These are phyloP conservation scores for Arachis monticola DNA, from an alignment of 331 rosid genomes.

Conservation along the genomic window DNA sequence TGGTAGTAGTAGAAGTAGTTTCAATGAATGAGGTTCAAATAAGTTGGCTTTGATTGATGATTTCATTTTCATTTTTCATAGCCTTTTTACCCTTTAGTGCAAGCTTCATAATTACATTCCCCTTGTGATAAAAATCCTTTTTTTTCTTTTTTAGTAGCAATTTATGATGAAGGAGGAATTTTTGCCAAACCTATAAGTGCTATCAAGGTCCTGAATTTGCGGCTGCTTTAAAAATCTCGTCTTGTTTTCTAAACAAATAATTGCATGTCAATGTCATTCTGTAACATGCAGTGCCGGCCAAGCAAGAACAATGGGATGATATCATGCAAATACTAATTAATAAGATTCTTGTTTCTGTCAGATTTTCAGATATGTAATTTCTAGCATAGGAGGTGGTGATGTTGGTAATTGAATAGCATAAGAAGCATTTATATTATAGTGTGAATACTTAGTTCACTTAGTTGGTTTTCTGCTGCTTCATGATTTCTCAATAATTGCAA, in stretches of 20 bases:
- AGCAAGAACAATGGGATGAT: conserved; percentile 32
- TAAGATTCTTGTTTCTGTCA: conserved; percentile 32
- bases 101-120: conserved; percentile 39
- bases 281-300: conserved; percentile 29
- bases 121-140: conserved; percentile 30
- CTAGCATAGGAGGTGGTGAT: neutral
- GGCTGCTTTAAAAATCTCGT: conserved; percentile 22
- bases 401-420: conserved; percentile 30
- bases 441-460: conserved; percentile 9
- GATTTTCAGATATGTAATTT: conserved; percentile 29
- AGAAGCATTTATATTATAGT: conserved; percentile 23
- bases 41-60: conserved; percentile 49
- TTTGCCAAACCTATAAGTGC: conserved; percentile 34
- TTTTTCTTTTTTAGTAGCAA: conserved; percentile 29
- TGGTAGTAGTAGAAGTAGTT: conserved; percentile 51
- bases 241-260: conserved; percentile 32
- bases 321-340: conserved; percentile 19
- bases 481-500: conserved; percentile 43
- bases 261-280: conserved; percentile 33
- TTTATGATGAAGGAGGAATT: conserved; percentile 36
- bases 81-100: conserved; percentile 36
- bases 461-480: conserved; percentile 3
- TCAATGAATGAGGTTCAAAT: conserved; percentile 51
- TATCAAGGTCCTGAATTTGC: conserved; percentile 39
- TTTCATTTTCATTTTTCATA: conserved; percentile 41